These are phyloP conservation scores for Jaltomata sinuosa DNA, from an alignment of 257 asterid species.

Conservation along the genomic window DNA sequence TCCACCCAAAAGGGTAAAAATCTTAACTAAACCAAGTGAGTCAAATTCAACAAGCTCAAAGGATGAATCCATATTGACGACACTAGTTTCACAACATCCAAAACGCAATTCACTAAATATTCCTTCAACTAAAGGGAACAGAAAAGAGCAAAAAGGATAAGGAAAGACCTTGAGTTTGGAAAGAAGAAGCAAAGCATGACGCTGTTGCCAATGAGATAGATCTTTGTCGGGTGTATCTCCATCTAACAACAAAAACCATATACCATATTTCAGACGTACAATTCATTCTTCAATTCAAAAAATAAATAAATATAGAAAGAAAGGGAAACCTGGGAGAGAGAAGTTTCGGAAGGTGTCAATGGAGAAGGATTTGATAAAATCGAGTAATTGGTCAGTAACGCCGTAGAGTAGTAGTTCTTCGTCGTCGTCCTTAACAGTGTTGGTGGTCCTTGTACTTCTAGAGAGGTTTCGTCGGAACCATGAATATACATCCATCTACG, in stretches of 20 bases:
- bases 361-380: conserved; percentile 57
- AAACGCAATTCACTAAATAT: background rate
- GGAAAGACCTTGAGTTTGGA: conserved; percentile 57
- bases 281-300: background rate
- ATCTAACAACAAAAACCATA: conserved; percentile 23
- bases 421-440: conserved; percentile 8
- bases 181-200: conserved; percentile 73
- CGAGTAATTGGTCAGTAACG: conserved; percentile 48
- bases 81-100: background rate
- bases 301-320: background rate
- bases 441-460: conserved; percentile 12
- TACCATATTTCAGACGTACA: background rate
- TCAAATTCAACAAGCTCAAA: background rate
- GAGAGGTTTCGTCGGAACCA: conserved; percentile 65
- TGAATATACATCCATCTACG: conserved; percentile 46
- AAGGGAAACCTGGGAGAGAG: conserved; percentile 38
- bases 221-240: conserved; percentile 40
- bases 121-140: background rate
- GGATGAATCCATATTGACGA: background rate
- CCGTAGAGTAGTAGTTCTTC: conserved; percentile 55
- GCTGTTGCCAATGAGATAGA: conserved; percentile 89
- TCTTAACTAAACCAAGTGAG: background rate
- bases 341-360: conserved; percentile 65
- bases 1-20: background rate
- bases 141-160: background rate